phyloP scores from a whole-genome alignment of 176 grass and related monocot species.

The Musa beccarii region DNA sequence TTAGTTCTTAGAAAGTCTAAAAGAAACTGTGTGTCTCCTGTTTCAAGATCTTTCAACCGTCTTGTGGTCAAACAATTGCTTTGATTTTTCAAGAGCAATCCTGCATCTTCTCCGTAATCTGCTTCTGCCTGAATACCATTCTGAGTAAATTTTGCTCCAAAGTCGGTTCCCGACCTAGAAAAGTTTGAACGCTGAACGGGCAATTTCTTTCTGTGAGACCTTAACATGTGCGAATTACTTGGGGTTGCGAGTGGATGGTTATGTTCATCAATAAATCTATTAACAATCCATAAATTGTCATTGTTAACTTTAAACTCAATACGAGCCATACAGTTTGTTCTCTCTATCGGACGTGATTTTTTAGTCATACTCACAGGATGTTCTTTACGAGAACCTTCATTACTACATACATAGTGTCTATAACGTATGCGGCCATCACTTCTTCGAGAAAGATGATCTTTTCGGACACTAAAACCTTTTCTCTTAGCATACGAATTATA shows the following conservation, averaged over 20 bases:
- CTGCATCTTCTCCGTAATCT: slow-evolving; percentile 4
- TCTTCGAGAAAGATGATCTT: slow-evolving; percentile 26
- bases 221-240: slow-evolving; percentile 14
- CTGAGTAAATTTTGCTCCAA: slow-evolving; percentile 5
- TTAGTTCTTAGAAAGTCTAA: slow-evolving; percentile 36
- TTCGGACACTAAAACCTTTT: slow-evolving; percentile 21
- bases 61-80: not conserved
- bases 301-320: slow-evolving; percentile 23
- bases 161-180: not conserved
- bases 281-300: slow-evolving; percentile 9
- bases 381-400: slow-evolving; percentile 19
- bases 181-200: slow-evolving; percentile 4
- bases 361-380: not conserved
- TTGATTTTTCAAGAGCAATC: slow-evolving; percentile 12
- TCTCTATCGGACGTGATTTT: slow-evolving; percentile 15
- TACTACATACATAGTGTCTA: slow-evolving; percentile 22
- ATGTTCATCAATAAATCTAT: slow-evolving; percentile 20
- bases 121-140: slow-evolving; percentile 3
- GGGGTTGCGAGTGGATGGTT: slow-evolving; percentile 19
- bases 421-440: slow-evolving; percentile 17
- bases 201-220: slow-evolving; percentile 28
- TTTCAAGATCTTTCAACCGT: slow-evolving; percentile 14
- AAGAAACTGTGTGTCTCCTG: slow-evolving; percentile 20
- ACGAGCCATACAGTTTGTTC: slow-evolving; percentile 20
- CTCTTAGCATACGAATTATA: slow-evolving; percentile 24